Conservation (phyloP, 257 asterid species). For the Solanum dulcamara region DNA sequence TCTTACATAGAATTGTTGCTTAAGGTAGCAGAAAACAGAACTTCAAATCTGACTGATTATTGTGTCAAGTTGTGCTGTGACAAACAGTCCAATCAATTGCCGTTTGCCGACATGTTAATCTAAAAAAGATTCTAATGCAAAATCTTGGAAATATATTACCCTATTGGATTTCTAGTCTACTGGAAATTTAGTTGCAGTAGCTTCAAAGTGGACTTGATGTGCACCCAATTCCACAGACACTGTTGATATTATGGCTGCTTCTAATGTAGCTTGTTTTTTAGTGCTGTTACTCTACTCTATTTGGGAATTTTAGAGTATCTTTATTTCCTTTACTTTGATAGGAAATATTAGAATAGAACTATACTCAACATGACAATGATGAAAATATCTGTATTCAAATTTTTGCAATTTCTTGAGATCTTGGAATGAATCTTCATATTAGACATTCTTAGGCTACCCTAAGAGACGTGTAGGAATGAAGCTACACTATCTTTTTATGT, state of each 20-base stretch:
- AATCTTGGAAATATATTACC: background rate
- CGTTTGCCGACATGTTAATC: background rate
- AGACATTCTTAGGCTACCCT: background rate
- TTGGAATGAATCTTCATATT: background rate
- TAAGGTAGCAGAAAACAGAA: background rate
- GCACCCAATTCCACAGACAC: constrained; percentile 36
- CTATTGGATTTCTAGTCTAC: constrained; percentile 7
- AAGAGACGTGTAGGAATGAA: background rate
- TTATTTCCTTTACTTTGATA: constrained; percentile 18
- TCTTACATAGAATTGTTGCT: too few species aligned
- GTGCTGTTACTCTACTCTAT: background rate
- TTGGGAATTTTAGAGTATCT: background rate
- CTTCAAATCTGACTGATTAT: background rate
- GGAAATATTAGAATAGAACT: constrained; percentile 20
- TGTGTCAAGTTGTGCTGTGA: background rate
- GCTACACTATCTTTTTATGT: background rate
- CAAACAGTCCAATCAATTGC: background rate
- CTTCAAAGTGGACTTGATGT: constrained; percentile 13
- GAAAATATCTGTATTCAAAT: constrained; percentile 1
- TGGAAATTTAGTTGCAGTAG: background rate
- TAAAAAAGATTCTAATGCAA: background rate
- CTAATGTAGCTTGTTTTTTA: constrained; percentile 10
- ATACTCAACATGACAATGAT: constrained; percentile 4
- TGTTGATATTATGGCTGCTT: constrained; percentile 15
- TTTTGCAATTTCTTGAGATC: background rate